Percentiles rank a stretch among this genome's conserved stretches.
phyloP scores from a whole-genome alignment of 2,329 filamentous ascomycete genomes.

The Botrytis porri region DNA sequence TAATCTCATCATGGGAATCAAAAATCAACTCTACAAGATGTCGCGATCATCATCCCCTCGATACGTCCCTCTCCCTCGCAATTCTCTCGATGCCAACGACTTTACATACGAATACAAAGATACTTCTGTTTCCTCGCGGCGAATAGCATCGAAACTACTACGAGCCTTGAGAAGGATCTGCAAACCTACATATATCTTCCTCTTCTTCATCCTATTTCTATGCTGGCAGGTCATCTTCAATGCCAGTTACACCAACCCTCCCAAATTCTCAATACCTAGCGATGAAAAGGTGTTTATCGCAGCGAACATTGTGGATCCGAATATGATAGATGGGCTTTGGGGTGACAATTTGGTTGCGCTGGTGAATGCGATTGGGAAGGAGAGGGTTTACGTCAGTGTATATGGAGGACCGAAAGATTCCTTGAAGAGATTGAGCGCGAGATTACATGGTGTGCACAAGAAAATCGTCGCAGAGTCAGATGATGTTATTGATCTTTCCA shows the following conservation, averaged over 20 bases:
- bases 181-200: conserved; percentile 31
- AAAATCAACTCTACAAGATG: not conserved
- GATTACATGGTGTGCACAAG: conserved; percentile 46
- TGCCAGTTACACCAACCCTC: conserved; percentile 45
- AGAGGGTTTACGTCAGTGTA: conserved; percentile 69
- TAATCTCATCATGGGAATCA: not conserved
- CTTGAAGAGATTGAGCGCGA: conserved; percentile 51
- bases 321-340: conserved; percentile 62
- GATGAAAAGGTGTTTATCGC: conserved; percentile 72
- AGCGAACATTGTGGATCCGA: conserved; percentile 67
- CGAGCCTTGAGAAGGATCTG: conserved; percentile 27
- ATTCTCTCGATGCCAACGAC: conserved; percentile 26
- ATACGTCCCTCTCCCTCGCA: conserved; percentile 29
- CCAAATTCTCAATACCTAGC: conserved; percentile 43
- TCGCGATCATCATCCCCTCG: conserved; percentile 31
- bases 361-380: conserved; percentile 61
- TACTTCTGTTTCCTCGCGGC: conserved; percentile 25
- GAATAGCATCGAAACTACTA: conserved; percentile 17
- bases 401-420: conserved; percentile 61
- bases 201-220: conserved; percentile 28
- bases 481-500: conserved; percentile 48
- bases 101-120: conserved; percentile 28
- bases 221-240: conserved; percentile 38
- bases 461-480: conserved; percentile 53
- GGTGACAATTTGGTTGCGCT: conserved; percentile 58